Base-by-base conservation (phyloP, 2,329 filamentous ascomycete genomes). In the Fusarium bactridioides region DNA sequence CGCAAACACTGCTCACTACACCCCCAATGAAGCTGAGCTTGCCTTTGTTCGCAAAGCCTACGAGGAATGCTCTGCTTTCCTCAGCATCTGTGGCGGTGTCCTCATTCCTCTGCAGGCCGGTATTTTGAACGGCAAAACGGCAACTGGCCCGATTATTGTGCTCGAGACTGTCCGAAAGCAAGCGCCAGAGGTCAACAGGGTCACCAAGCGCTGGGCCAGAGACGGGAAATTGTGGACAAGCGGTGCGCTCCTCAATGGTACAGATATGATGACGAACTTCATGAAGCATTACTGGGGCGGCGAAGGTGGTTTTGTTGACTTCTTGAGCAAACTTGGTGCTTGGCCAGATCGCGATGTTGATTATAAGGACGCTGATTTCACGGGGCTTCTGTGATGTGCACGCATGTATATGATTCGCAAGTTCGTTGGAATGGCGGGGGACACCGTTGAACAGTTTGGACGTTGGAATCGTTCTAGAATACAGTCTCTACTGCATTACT, bases 81-180 rank as follows among this genome's bases (percentile, higher is more conserved):
- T 85, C 19, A 77, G 77, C 55, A 79, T 85, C 66, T 85, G 83
- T 62, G 82, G 77, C 16, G 83, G 83, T 58, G 61, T 83, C 31
- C 23, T 76, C 21, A 65, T 76, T 11, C 78, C 80, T 7, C 71
- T 80, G 4, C 62, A 76, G 33, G 80, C 83, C 1, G 83, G 83
- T 1, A 31, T 85, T 4, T 69, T 84, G 9, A 55, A 77, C 4
- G 81, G 79, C 10, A 83, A 82, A 74, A 84, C 80, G 0, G 80
- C 73, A 4, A 83, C 83, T 0, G 81, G 73, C 3, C 83, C 83
- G 4, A 79, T 78, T 7, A 6, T 59, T 9, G 45, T 82, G 25
- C 47, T 84, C 4, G 62, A 67, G 0, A 35, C 55, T 15, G 50
- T 83, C n/a, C 74, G 76, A 4, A 31, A 77, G 53, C 45, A 70